These are phyloP conservation scores for Betula pendula DNA, from an alignment of 306 rosid species.

Conservation along the genomic window DNA sequence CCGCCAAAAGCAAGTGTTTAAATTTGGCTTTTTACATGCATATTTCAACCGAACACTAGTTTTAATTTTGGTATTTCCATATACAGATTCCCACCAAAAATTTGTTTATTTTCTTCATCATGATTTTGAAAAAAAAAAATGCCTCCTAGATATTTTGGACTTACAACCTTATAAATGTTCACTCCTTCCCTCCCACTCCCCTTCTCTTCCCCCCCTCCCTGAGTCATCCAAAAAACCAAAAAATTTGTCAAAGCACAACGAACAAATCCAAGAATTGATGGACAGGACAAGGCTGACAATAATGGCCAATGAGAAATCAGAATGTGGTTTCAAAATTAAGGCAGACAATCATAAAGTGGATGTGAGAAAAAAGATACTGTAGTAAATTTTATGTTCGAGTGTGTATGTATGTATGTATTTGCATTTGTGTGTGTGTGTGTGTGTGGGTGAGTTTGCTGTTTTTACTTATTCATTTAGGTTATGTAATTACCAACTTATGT, in stretches of 20 bases:
- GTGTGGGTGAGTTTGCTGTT: neutral
- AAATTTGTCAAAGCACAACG: neutral
- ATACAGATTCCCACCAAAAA: neutral
- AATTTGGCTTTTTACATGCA: too few species aligned
- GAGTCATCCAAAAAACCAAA: neutral
- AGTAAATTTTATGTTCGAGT: neutral
- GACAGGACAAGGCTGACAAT: neutral
- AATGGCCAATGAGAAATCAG: neutral
- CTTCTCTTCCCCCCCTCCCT: neutral
- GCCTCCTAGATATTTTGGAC: too few species aligned
- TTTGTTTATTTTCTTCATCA: too few species aligned
- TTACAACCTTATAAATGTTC: too few species aligned
- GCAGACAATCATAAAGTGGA: neutral
- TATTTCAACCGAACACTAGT: neutral
- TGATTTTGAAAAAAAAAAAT: too few species aligned
- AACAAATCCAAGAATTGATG: neutral
- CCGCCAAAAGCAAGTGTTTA: neutral
- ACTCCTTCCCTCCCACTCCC: too few species aligned
- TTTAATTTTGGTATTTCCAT: neutral
- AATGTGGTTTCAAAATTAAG: neutral
- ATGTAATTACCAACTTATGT: neutral
- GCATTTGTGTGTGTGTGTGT: too few species aligned
- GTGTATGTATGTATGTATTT: neutral
- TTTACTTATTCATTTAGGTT: too few species aligned
- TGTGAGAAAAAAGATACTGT: neutral